Base-by-base conservation (phyloP, 2,329 filamentous ascomycete genomes). In the Colletotrichum sp. region DNA sequence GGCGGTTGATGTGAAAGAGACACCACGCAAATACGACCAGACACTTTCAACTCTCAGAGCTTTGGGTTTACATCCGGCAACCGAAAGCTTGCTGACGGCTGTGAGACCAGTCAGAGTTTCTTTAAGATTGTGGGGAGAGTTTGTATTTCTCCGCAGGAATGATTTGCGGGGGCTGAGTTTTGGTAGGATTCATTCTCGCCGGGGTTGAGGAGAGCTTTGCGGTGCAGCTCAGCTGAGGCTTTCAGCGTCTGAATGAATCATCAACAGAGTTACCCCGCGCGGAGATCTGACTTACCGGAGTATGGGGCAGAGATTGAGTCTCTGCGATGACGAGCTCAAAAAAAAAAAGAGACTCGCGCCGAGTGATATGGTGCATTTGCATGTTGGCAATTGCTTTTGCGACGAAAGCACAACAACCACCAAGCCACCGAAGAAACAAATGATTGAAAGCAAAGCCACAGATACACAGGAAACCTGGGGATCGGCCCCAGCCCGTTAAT, bases 251-350 rank as follows among this genome's bases (percentile, higher is more conserved):
- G 43, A 48, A 52, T 22, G 43, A 52, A 52, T 52, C 43, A 52
- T 22, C 0, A 3, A 52, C 6, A 36, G 28, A 30, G 28, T 30
- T 30, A 52, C 43, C 43, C 43, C 43, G 43, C 43, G n/a, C 10
- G 10, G 10, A 52, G 43, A 52, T 52, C 43, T 22, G 0, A 1
- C 7, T 8, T 4, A 34, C 3, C 3, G 0, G 12, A 52, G 0
- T 52, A 52, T 52, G 43, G 6, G n/a, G 43, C 22, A 22, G 43
- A 52, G n/a, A 52, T 52, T 52, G 6, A 52, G 43, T 52, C n/a
- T 25, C 43, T 52, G 43, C 43, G 43, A 22, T 0, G 43, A 22
- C 12, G 43, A 22, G 43, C 43, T 48, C 43, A 48, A 48, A 48
- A 22, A 48, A 48, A 48, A 22, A 22, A 13, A 13, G 32, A 15